Evolutionary conservation across 305 asterid species (phyloP), one percentile per base, ranked within the genome.

Genomic region (Salvia sclarea): DNA sequence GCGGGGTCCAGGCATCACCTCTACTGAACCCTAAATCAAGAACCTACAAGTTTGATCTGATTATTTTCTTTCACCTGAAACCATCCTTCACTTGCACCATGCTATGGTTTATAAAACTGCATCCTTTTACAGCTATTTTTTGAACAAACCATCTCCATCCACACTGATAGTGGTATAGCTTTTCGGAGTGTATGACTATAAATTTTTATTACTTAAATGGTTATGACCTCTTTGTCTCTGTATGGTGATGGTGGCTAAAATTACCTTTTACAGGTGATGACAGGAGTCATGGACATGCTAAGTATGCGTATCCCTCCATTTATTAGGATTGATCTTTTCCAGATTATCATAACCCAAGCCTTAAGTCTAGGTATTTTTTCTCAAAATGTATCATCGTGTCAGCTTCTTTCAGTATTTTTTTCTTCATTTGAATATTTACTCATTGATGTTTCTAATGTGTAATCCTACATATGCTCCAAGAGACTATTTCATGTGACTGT

Each of bases 311-410:
- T 90, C 65, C 97, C 91, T 68, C 95, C 95, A 31, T 92, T 86
- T 78, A 84, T 90, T 77, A 84, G 96, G 80, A 76, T 92, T 53
- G 98, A 92, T 84, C 90, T 90, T 73, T 73, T 92, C 70, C 93
- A 90, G 88, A 80, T 90, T 73, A 75, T 88, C 72, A 74, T 90
- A 63, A 79, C 89, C 77, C 89, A 85, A 78, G 88, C 89, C 64
- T 77, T 79, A 69, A 88, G 96, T 75, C 70, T 81, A 77, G 98
- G 98, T 92, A 83, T 71, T 58, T 69, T 68, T 22, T 41, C 74
- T 66, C 25, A n/a, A 61, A 40, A 55, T 45, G 62, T 66, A 62
- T 22, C 45, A 16, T 47, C 55, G 28, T 8, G 11, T 68, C 21
- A 48, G 20, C 25, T 57, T 58, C 31, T 48, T 24, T 35, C 64